Percentiles rank a stretch among this genome's conserved stretches.
phyloP scores from a whole-genome alignment of 75 land plant species.

The Pinus tabuliformis region DNA sequence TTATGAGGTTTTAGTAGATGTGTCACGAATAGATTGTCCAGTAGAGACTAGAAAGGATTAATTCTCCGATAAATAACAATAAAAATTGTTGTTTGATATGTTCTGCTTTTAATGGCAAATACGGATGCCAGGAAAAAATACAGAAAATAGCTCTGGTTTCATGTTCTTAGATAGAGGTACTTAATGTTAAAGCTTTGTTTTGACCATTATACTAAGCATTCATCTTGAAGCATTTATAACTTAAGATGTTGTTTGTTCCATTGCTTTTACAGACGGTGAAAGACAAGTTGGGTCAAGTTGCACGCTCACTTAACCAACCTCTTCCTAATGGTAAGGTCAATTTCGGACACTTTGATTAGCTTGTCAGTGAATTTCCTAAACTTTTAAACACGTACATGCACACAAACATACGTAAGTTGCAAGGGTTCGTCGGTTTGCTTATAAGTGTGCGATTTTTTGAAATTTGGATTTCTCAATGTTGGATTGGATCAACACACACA shows the following conservation, averaged over 20 bases:
- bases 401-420: too few species aligned
- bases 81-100: background rate
- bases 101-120: background rate
- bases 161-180: too few species aligned
- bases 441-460: too few species aligned
- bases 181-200: too few species aligned
- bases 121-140: too few species aligned
- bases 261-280: slow-evolving; percentile 54
- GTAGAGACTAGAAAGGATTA: background rate
- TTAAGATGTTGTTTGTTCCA: background rate
- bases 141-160: too few species aligned
- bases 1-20: background rate
- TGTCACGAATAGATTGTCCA: background rate
- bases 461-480: too few species aligned
- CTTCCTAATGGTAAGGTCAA: slow-evolving; percentile 43
- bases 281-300: slow-evolving; percentile 77
- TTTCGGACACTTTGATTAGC: background rate
- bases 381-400: background rate
- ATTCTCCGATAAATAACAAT: background rate
- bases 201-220: too few species aligned
- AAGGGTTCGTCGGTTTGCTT: too few species aligned
- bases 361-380: background rate
- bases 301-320: slow-evolving; percentile 67
- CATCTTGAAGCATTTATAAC: background rate
- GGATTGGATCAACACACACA: too few species aligned